Percentiles rank a stretch among this genome's conserved stretches.
Conservation (phyloP, 805 yeast species). For the Monosporozyma siamensis region DNA sequence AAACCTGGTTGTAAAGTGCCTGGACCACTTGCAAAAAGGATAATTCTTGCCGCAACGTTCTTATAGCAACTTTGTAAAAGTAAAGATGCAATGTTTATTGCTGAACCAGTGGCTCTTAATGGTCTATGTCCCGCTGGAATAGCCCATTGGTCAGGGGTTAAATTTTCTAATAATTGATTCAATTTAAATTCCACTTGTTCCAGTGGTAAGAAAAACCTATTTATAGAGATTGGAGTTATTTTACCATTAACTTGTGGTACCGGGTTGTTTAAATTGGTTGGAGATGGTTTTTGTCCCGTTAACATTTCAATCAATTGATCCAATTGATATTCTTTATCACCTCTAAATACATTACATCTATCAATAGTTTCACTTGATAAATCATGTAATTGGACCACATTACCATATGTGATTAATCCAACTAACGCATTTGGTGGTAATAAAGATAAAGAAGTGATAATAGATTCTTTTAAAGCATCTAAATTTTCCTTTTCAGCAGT, state of each 20-base stretch:
- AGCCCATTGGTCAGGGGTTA: slow-evolving; percentile 82
- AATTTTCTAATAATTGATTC: slow-evolving; percentile 66
- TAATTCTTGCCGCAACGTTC: slow-evolving; percentile 79
- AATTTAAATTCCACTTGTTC: slow-evolving; percentile 76
- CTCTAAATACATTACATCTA: slow-evolving; percentile 77
- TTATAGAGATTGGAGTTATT: slow-evolving; percentile 36
- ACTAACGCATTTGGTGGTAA: slow-evolving; percentile 86
- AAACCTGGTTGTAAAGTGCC: slow-evolving; percentile 92
- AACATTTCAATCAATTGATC: slow-evolving; percentile 53
- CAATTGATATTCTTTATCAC: slow-evolving; percentile 68
- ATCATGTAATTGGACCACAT: slow-evolving; percentile 86
- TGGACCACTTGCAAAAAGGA: slow-evolving; percentile 90
- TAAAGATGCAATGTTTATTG: slow-evolving; percentile 74
- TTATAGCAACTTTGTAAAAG: slow-evolving; percentile 75
- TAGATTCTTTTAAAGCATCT: slow-evolving; percentile 71
- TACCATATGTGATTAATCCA: slow-evolving; percentile 78
- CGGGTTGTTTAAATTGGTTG: slow-evolving; percentile 8
- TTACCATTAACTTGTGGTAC: slow-evolving; percentile 25
- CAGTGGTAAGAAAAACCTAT: slow-evolving; percentile 64
- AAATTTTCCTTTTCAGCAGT: slow-evolving; percentile 86
- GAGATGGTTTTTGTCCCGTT: slow-evolving; percentile 43
- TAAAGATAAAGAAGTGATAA: slow-evolving; percentile 62
- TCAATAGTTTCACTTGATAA: slow-evolving; percentile 57
- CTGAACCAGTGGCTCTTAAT: slow-evolving; percentile 86
- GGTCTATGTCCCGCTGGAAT: slow-evolving; percentile 78